phyloP scores from a whole-genome alignment of 2,329 filamentous ascomycete species.

The Botryotinia globosa region DNA sequence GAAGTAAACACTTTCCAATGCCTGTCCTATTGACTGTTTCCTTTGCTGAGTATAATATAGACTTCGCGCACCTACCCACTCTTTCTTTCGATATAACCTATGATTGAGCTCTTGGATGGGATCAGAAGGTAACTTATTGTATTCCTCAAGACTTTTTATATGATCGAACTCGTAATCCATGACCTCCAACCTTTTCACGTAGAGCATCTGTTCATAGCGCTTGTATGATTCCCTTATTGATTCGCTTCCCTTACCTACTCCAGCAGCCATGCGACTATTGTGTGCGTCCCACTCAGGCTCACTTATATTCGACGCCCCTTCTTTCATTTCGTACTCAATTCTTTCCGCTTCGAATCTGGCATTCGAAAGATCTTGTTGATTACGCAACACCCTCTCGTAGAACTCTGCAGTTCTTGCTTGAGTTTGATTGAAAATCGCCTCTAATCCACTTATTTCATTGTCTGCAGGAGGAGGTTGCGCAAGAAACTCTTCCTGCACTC shows the following conservation, averaged over 20 bases:
- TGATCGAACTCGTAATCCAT: not conserved
- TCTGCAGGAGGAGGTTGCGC: not conserved
- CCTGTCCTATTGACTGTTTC: not conserved
- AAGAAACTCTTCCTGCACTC: not conserved
- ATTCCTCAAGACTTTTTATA: not conserved
- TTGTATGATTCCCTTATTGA: not conserved
- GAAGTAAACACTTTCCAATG: not conserved
- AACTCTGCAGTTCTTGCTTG: not conserved
- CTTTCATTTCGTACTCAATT: not conserved
- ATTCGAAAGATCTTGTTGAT: not conserved
- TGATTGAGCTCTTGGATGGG: not conserved
- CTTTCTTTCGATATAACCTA: not conserved
- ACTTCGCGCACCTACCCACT: not conserved
- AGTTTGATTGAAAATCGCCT: not conserved
- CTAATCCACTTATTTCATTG: not conserved
- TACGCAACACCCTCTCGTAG: not conserved
- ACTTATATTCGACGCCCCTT: not conserved
- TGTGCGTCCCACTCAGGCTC: not conserved
- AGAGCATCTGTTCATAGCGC: not conserved
- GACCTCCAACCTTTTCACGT: not conserved
- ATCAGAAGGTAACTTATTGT: not conserved
- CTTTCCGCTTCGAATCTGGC: not conserved
- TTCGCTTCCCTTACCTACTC: no score
- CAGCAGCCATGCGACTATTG: not conserved
- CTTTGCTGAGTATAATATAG: not conserved